A percentile compares a stretch with the other conserved stretches of the same genome.
Evolutionary conservation across 495 filamentous ascomycete species (phyloP).

Genomic region (Trichoderma virens): DNA sequence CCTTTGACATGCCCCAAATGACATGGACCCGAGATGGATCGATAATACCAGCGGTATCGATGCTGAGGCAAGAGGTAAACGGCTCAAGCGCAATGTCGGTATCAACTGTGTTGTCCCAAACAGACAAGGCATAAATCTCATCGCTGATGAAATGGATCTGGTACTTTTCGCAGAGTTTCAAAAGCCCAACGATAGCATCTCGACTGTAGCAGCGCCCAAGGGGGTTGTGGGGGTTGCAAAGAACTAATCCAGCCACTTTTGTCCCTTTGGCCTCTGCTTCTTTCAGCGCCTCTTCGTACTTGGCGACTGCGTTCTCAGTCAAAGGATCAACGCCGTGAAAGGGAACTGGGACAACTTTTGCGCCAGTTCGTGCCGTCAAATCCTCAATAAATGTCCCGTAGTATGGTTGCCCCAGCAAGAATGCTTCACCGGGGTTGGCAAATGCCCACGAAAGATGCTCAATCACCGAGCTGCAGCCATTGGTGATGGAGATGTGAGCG

Average conservation of each 20-base stretch:
- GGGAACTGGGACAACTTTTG: constrained; percentile 26
- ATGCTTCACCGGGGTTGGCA: constrained; percentile 16
- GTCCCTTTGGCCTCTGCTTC: constrained; percentile 14
- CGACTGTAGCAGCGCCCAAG: constrained; percentile 22
- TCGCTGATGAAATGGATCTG: constrained; percentile 26
- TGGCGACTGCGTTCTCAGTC: constrained; percentile 22
- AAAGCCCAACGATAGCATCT: background rate
- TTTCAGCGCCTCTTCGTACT: constrained; percentile 35
- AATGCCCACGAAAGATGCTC: constrained; percentile 21
- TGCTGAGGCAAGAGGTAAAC: constrained; percentile 30
- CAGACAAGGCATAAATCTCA: constrained; percentile 27
- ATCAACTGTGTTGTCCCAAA: constrained; percentile 16
- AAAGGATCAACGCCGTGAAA: constrained; percentile 35
- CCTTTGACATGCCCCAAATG: constrained; percentile 35
- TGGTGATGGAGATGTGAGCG: constrained; percentile 17
- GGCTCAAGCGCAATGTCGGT: background rate
- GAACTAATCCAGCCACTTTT: constrained; percentile 35
- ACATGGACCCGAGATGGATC: constrained; percentile 33
- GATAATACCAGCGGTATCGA: constrained; percentile 25
- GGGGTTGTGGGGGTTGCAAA: constrained; percentile 34
- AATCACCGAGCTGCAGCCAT: constrained; percentile 20
- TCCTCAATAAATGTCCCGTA: constrained; percentile 19
- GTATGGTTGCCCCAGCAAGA: constrained; percentile 21
- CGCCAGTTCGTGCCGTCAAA: constrained; percentile 17
- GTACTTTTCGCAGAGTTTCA: constrained; percentile 19